Evolutionary conservation across 306 rosid species (phyloP), one percentile per base, ranked within the genome.

Genomic region (Hippophae gyantsensis): DNA sequence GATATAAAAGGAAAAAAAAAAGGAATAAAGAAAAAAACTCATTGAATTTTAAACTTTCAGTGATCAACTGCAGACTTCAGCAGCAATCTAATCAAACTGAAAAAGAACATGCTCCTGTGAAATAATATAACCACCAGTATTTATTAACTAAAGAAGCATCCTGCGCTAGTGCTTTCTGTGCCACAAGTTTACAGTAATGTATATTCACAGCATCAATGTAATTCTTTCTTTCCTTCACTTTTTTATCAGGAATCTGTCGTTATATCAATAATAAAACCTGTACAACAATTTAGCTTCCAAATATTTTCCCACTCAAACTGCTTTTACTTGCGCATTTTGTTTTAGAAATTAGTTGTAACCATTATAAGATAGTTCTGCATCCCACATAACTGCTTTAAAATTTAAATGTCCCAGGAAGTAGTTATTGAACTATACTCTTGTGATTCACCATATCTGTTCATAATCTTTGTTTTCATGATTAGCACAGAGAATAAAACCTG

Each of bases 401-500:
- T 32, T 81, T 76, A 76, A 55, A 78, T 63, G 59, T 63, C 71
- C 70, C 86, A 60, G 74, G 72, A 74, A 72, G 75, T 67, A 65
- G 61, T 64, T 77, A 76, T 53, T 71, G 46, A 78, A 74, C 76
- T 63, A 80, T 56, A 68, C 13, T 82, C 69, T 68, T 84, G 71
- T 72, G 68, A 69, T 76, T 85, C 78, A 78, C 71, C 58, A 71
- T 68, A 73, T 86, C 85, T 61, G 84, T 84, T 83, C 84, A 69
- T 69, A 68, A 68, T 85, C 81, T 74, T 83, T 78, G 79, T 83
- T 89, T 77, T 70, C 74, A 73, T 70, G 83, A 70, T 84, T 84
- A 86, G 75, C 78, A 66, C 76, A 73, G 67, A 74, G 71, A 69
- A 70, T 76, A 72, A 66, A 66, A 85, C 95, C 92, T 86, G 92